Percentiles rank a stretch among this genome's conserved stretches.
These are phyloP conservation scores for Emergomyces pasteurianus DNA, from an alignment of 2,329 filamentous ascomycete genomes.

Conservation along the genomic window DNA sequence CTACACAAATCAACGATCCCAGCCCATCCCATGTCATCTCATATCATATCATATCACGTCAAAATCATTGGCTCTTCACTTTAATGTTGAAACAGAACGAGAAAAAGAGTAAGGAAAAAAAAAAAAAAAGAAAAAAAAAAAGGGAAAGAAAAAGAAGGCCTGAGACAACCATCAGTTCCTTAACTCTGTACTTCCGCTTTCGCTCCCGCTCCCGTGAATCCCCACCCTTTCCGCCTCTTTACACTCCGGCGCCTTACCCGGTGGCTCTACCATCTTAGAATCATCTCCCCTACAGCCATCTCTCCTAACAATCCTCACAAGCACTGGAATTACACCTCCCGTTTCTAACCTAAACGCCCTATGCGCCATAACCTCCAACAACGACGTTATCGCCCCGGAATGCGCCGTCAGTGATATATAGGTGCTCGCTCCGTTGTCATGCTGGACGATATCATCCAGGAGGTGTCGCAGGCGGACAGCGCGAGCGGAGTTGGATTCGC, in stretches of 20 bases:
- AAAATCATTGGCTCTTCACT: background rate
- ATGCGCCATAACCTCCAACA: conserved; percentile 38
- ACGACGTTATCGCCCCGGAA: conserved; percentile 45
- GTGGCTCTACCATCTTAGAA: conserved; percentile 14
- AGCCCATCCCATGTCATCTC: background rate
- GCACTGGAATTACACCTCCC: conserved; percentile 40
- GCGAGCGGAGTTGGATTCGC: conserved; percentile 39
- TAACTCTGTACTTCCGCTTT: background rate
- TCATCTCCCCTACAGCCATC: conserved; percentile 12
- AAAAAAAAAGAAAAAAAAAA: background rate
- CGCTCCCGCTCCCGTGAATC: background rate
- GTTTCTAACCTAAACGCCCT: conserved; percentile 36
- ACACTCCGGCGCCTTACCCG: conserved; percentile 21
- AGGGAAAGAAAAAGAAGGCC: background rate
- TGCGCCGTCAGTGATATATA: conserved; percentile 47
- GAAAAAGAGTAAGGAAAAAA: background rate
- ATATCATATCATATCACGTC: background rate
- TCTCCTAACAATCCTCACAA: conserved; percentile 33
- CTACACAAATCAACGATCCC: background rate
- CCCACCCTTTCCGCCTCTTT: background rate
- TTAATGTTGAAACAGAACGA: too few species aligned
- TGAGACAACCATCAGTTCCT: background rate
- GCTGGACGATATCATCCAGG: conserved; percentile 44
- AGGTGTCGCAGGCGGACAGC: conserved; percentile 35
- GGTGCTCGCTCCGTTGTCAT: conserved; percentile 24